Percentiles rank a stretch among this genome's conserved stretches.
These are phyloP conservation scores for Pinus tabuliformis DNA, from an alignment of 75 land plant genomes.

Conservation along the genomic window DNA sequence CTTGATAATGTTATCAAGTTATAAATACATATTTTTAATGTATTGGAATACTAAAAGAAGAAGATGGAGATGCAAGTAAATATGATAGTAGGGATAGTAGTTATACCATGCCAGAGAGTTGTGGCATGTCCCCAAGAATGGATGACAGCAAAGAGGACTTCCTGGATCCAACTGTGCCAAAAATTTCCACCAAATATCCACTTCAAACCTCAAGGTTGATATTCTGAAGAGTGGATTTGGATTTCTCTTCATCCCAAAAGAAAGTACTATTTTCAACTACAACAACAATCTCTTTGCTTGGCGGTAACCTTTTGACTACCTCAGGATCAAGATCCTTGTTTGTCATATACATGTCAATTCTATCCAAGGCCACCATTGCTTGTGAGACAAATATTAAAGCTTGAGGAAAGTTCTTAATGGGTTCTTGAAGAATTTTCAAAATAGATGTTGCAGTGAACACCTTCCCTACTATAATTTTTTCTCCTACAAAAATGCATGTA, in stretches of 20 bases:
- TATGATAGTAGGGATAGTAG: not conserved
- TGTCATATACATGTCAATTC: too few relatives aligned
- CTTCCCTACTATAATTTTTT: slow-evolving; percentile 34
- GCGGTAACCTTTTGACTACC: too few relatives aligned
- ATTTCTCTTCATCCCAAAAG: slow-evolving; percentile 73
- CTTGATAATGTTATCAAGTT: too few relatives aligned
- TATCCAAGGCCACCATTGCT: too few relatives aligned
- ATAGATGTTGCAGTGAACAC: too few relatives aligned
- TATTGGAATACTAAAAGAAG: too few relatives aligned
- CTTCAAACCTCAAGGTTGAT: slow-evolving; percentile 47
- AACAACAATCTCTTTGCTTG: too few relatives aligned
- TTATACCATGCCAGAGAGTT: slow-evolving; percentile 75
- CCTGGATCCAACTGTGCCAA: slow-evolving; percentile 96
- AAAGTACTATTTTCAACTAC: slow-evolving; percentile 42
- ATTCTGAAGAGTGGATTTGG: slow-evolving; percentile 30
- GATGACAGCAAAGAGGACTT: slow-evolving; percentile 81
- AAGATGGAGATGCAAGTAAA: not conserved
- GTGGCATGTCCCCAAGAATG: slow-evolving; percentile 92
- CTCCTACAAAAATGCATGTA: slow-evolving; percentile 22
- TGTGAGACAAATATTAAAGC: too few relatives aligned
- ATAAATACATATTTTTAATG: too few relatives aligned
- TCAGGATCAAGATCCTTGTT: too few relatives aligned
- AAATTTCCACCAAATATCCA: slow-evolving; percentile 75
- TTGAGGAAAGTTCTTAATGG: too few relatives aligned
- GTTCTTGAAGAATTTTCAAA: too few relatives aligned